Evolutionary conservation across 768 basidiomycete genomes (phyloP).

Genomic region (Boletus rubroflammeus): DNA sequence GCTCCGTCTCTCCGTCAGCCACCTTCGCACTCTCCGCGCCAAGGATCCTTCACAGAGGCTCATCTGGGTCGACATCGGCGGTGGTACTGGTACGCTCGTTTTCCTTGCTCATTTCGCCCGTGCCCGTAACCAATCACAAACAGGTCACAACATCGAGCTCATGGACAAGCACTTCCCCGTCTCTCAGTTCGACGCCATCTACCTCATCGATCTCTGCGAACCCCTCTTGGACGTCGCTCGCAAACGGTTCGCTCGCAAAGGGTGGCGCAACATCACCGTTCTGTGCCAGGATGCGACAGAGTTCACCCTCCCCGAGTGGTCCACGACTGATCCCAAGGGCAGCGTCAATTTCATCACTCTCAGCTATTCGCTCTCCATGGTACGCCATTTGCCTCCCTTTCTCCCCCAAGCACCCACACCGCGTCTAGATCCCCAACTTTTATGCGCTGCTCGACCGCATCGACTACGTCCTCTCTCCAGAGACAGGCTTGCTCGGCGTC

Average conservation of each 20-base stretch:
- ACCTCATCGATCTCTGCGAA: conserved; percentile 71
- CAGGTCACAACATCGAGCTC: conserved; percentile 61
- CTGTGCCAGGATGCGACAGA: conserved; percentile 69
- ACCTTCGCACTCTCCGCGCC: conserved; percentile 48
- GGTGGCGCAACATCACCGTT: conserved; percentile 72
- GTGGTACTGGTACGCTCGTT: conserved; percentile 52
- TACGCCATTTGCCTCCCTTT: conserved; percentile 13
- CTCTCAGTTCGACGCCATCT: conserved; percentile 60
- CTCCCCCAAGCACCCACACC: not conserved
- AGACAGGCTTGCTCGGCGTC: conserved; percentile 59
- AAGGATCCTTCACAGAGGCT: conserved; percentile 43
- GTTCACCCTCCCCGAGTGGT: conserved; percentile 62
- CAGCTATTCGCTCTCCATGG: conserved; percentile 59
- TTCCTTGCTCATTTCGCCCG: not conserved
- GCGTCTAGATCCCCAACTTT: conserved; percentile 53
- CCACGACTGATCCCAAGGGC: conserved; percentile 47
- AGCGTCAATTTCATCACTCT: conserved; percentile 52
- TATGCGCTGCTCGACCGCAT: conserved; percentile 66
- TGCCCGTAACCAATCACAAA: not conserved
- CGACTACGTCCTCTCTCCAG: conserved; percentile 58
- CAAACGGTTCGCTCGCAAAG: conserved; percentile 58
- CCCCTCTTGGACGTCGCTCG: conserved; percentile 68
- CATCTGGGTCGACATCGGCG: conserved; percentile 78
- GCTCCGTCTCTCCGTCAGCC: conserved; percentile 62
- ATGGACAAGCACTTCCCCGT: conserved; percentile 64